Conservation (phyloP, 2,329 filamentous ascomycete species). For the Trichoderma sp. region DNA sequence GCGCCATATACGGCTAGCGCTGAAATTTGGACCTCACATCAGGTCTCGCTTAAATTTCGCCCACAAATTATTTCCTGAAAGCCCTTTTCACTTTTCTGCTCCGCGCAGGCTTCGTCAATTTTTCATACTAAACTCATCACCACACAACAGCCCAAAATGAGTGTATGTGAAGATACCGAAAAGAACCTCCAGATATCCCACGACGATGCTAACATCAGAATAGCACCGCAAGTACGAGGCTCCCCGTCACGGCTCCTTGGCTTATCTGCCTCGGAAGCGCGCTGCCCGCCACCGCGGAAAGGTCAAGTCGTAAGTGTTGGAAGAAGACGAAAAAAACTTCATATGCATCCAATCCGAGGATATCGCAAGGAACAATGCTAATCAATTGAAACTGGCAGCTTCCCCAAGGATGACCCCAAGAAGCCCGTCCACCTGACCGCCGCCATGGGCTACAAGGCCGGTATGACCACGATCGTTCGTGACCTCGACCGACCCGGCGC, state of each 20-base stretch:
- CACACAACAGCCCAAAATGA: slow-evolving; percentile 41
- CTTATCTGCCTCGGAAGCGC: slow-evolving; percentile 86
- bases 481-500: slow-evolving; percentile 98
- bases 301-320: slow-evolving; percentile 82
- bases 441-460: slow-evolving; percentile 99
- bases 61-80: slow-evolving; percentile 34
- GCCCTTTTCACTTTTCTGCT: slow-evolving; percentile 30
- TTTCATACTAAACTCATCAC: slow-evolving; percentile 38
- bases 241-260: slow-evolving; percentile 91
- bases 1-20: slow-evolving; percentile 19
- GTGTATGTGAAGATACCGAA: slow-evolving; percentile 33
- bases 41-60: slow-evolving; percentile 40
- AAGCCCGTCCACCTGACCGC: slow-evolving; percentile 99
- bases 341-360: neutral
- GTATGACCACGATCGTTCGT: slow-evolving; percentile 99
- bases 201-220: slow-evolving; percentile 24
- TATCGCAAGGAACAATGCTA: slow-evolving; percentile 24
- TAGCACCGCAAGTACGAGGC: slow-evolving; percentile 67
- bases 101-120: slow-evolving; percentile 35
- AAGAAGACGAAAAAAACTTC: neutral
- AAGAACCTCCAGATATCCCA: neutral
- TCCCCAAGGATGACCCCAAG: slow-evolving; percentile 99
- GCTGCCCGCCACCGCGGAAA: slow-evolving; percentile 92
- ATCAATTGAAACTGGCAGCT: slow-evolving; percentile 54
- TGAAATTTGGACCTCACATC: slow-evolving; percentile 25